These are phyloP conservation scores for Globisporangium nodosum DNA, from an alignment of 352 stramenopile species.

Conservation along the genomic window DNA sequence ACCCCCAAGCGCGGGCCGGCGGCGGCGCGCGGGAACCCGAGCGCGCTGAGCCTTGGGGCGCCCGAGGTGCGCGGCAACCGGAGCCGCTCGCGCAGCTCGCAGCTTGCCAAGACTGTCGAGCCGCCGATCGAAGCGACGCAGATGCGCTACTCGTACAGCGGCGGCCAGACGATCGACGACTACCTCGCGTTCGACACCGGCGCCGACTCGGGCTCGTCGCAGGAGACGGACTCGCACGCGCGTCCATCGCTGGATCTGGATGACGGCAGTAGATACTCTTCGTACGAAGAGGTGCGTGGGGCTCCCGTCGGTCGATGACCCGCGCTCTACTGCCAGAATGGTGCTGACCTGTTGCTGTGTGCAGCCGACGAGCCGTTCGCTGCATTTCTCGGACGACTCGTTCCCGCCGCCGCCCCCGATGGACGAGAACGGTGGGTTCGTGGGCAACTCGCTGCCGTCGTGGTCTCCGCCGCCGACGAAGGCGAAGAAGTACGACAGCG, in stretches of 20 bases:
- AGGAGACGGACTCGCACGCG: constrained; percentile 39
- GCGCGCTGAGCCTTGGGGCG: constrained; percentile 20
- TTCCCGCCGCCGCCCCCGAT: constrained; percentile 68
- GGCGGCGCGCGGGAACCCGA: constrained; percentile 11
- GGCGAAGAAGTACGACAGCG: constrained; percentile 63
- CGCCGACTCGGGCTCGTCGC: constrained; percentile 42
- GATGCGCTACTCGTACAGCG: constrained; percentile 61
- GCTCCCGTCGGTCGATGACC: too few relatives aligned
- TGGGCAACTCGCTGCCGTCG: constrained; percentile 59
- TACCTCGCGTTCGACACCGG: constrained; percentile 37
- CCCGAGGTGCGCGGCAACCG: constrained; percentile 37
- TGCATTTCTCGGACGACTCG: constrained; percentile 61
- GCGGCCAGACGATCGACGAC: constrained; percentile 50
- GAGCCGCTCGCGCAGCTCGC: constrained; percentile 47
- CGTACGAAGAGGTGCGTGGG: constrained; percentile 26
- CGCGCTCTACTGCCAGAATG: neutral
- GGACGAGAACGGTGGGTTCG: constrained; percentile 59
- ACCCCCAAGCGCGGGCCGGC: constrained; percentile 36
- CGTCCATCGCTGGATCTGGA: constrained; percentile 28
- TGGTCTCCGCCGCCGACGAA: constrained; percentile 73
- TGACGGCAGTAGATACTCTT: constrained; percentile 22
- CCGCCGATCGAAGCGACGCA: constrained; percentile 25
- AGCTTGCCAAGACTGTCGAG: constrained; percentile 30
- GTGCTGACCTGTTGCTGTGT: neutral
- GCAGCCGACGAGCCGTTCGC: constrained; percentile 20